These are phyloP conservation scores for Tieghemostelium lacteum DNA, from an alignment of 78 protist genomes.

Conservation along the genomic window DNA sequence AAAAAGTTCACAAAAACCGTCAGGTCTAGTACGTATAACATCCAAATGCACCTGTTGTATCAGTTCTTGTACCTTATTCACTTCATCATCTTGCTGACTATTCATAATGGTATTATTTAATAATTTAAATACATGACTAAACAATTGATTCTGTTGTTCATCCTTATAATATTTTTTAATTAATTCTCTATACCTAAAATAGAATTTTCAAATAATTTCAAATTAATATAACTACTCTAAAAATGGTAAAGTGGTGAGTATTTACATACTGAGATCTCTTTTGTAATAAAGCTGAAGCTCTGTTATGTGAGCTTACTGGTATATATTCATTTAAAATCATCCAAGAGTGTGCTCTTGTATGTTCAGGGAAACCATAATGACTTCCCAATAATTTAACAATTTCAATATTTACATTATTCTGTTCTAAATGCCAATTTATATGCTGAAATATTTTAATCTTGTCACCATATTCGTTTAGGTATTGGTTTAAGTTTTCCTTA, in stretches of 20 bases:
- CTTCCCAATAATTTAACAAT: slow-evolving; percentile 48
- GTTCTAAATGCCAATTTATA: slow-evolving; percentile 71
- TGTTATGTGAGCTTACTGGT: slow-evolving; percentile 13
- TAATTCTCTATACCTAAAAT: slow-evolving; percentile 40
- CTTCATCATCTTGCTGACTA: background rate
- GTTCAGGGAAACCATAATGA: slow-evolving; percentile 66
- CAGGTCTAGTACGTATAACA: slow-evolving; percentile 76
- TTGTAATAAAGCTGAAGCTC: slow-evolving; percentile 8
- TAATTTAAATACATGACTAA: background rate
- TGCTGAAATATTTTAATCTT: slow-evolving; percentile 46
- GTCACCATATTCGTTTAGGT: slow-evolving; percentile 47
- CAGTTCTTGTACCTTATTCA: slow-evolving; percentile 30
- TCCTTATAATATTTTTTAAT: slow-evolving; percentile 43
- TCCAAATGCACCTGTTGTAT: slow-evolving; percentile 56
- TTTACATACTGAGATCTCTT: slow-evolving; percentile 51
- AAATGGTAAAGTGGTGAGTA: background rate
- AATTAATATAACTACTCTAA: background rate
- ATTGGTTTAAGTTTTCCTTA: slow-evolving; percentile 20
- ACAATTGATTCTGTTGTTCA: background rate
- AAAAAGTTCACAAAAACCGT: slow-evolving; percentile 47
- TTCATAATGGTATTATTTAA: slow-evolving; percentile 12
- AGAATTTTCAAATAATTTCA: background rate
- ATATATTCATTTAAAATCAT: slow-evolving; percentile 64
- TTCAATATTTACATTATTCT: slow-evolving; percentile 41
- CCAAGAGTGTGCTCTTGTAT: slow-evolving; percentile 58